A percentile compares a stretch with the other conserved stretches of the same genome.
Conservation (phyloP, 2,329 filamentous ascomycete species). For the Neonectria ditissima region DNA sequence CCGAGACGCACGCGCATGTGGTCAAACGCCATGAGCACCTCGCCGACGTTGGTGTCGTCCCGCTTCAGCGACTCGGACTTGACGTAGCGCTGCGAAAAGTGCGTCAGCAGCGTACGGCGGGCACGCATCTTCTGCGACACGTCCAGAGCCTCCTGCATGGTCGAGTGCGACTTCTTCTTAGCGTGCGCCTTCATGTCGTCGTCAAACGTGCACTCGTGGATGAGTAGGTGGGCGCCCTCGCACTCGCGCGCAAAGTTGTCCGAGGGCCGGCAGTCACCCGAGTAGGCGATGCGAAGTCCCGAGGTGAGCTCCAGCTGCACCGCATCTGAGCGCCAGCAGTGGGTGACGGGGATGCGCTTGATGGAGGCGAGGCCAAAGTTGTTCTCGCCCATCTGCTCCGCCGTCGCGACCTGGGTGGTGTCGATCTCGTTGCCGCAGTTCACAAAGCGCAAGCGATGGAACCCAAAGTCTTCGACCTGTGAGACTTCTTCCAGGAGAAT, state of each 20-base stretch:
- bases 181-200: slow-evolving; percentile 85
- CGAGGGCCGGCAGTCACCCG: slow-evolving; percentile 91
- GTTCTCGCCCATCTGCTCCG: slow-evolving; percentile 55
- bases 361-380: slow-evolving; percentile 74
- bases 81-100: slow-evolving; percentile 95
- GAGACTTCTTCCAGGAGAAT: slow-evolving; percentile 84
- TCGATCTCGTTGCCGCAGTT: slow-evolving; percentile 40
- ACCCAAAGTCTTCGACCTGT: slow-evolving; percentile 81
- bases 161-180: slow-evolving; percentile 88
- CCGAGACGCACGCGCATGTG: slow-evolving; percentile 80
- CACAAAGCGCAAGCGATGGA: slow-evolving; percentile 60
- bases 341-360: slow-evolving; percentile 75
- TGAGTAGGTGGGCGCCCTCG: slow-evolving; percentile 79
- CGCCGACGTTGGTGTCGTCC: slow-evolving; percentile 51
- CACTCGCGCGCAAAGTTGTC: slow-evolving; percentile 77
- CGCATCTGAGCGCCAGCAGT: slow-evolving; percentile 84
- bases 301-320: slow-evolving; percentile 81
- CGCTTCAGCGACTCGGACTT: slow-evolving; percentile 61
- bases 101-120: slow-evolving; percentile 84
- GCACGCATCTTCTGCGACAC: slow-evolving; percentile 85
- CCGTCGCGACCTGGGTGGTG: slow-evolving; percentile 47
- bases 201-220: slow-evolving; percentile 97
- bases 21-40: slow-evolving; percentile 80
- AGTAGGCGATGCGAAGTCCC: slow-evolving; percentile 90
- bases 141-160: slow-evolving; percentile 84